Base-by-base conservation (phyloP, 2,329 filamentous ascomycete species). In the Xylaria sp. region DNA sequence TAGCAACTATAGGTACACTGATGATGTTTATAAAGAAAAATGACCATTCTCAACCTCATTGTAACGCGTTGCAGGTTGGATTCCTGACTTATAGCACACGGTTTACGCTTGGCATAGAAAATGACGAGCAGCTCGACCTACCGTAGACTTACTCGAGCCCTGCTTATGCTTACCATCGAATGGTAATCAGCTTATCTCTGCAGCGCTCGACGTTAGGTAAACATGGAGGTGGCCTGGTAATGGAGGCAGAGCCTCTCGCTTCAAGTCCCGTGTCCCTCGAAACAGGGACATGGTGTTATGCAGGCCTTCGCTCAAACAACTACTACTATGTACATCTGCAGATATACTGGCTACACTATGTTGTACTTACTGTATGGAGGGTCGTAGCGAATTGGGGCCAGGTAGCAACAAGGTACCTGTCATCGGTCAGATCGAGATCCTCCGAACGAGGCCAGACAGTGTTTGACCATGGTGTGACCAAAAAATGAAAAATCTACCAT, bases 191-290 rank as follows among this genome's bases (percentile, higher is more conserved):
- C 56, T 30, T 36, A 36, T 34, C 48, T 41, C 28, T 43, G 39
- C 39, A 46, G 39, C 32, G 41, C 50, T 39, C 15, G 8, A n/a
- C 59, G 18, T 41, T 46, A 52, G n/a, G 8, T 30, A 60, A 25
- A 39, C 30, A 41, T 30, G 41, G 57, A 57, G 43, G 41, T 8
- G 52, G n/a, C 13, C n/a, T 58, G 20, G 55, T 53, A 60, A 46
- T 63, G 62, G 68, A 63, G 56, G 60, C 61, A 68, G 66, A 70
- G 66, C 68, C 68, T 68, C 68, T 68, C 65, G 65, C 62, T 45
- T 70, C 43, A 23, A 43, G 36, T 61, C 59, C 32, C 36, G 57
- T 50, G 48, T 63, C 32, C 63, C 48, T 60, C 48, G 55, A 68
- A 23, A 53, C 57, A 39, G 52, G 56, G 36, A 60, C 46, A 39